Evolutionary conservation across 805 yeast species (phyloP).

Genomic region (Hanseniaspora jakobsenii): DNA sequence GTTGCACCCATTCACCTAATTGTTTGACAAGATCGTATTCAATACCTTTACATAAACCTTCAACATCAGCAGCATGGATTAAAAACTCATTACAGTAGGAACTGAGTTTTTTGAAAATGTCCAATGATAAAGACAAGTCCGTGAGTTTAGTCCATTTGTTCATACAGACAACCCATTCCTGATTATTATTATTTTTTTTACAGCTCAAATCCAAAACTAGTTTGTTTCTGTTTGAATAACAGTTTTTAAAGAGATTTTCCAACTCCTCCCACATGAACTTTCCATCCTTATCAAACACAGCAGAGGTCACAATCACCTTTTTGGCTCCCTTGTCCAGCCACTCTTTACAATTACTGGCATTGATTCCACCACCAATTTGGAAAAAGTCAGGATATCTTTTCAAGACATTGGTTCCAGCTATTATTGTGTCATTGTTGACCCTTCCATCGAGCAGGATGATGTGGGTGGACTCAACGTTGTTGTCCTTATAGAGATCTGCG

Average conservation of each 20-base stretch:
- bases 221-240: constrained; percentile 43
- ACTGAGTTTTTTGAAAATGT: constrained; percentile 43
- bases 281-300: constrained; percentile 52
- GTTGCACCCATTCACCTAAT: constrained; percentile 62
- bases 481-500: constrained; percentile 52
- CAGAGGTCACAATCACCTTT: constrained; percentile 85
- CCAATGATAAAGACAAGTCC: constrained; percentile 40
- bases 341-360: constrained; percentile 49
- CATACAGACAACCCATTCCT: constrained; percentile 94
- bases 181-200: constrained; percentile 31
- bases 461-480: constrained; percentile 65
- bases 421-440: constrained; percentile 40
- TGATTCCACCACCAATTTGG: constrained; percentile 93
- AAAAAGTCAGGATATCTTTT: constrained; percentile 56
- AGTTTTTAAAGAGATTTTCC: constrained; percentile 34
- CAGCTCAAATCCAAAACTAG: constrained; percentile 89
- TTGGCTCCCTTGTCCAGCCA: constrained; percentile 77
- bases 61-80: constrained; percentile 97
- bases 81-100: constrained; percentile 73
- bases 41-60: constrained; percentile 88
- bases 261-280: constrained; percentile 43
- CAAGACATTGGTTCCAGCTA: constrained; percentile 69
- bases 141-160: constrained; percentile 95
- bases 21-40: constrained; percentile 63
- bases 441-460: constrained; percentile 80